A percentile compares a stretch with the other conserved stretches of the same genome.
Evolutionary conservation across 306 rosid species (phyloP).

Genomic region (Dalbergia cochinchinensis): DNA sequence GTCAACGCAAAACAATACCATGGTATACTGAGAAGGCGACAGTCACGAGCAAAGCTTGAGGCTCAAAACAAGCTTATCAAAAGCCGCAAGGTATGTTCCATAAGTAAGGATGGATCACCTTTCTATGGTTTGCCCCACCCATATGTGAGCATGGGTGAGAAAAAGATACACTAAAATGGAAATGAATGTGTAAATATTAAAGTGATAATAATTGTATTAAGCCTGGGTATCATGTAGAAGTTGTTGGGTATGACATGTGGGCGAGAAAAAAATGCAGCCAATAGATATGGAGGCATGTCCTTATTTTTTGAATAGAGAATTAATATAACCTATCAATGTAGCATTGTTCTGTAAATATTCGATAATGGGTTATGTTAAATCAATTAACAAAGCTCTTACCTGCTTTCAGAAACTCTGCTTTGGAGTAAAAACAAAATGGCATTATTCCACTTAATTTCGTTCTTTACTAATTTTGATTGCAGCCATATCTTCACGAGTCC

Average conservation of each 20-base stretch:
- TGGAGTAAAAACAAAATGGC: slow-evolving; percentile 10
- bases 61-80: slow-evolving; percentile 81
- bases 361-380: not conserved
- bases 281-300: not conserved
- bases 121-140: not conserved
- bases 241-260: not conserved
- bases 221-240: not conserved
- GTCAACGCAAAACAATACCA: slow-evolving; percentile 93
- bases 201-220: not conserved
- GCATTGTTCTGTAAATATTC: not conserved
- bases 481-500: slow-evolving; percentile 97
- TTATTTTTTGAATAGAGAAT: not conserved
- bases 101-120: not conserved
- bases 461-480: slow-evolving; percentile 47
- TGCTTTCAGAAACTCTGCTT: slow-evolving; percentile 16
- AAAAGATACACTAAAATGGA: not conserved
- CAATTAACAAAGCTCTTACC: not conserved
- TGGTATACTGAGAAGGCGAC: slow-evolving; percentile 89
- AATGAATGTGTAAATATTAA: not conserved
- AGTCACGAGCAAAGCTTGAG: slow-evolving; percentile 92
- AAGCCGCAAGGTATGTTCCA: slow-evolving; percentile 67
- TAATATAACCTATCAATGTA: not conserved
- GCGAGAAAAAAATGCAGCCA: not conserved
- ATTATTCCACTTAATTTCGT: not conserved
- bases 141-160: not conserved